Evolutionary conservation across 139 green algal genomes (phyloP), one percentile per base, ranked within the genome.

Genomic region (Chlorella sorokiniana): DNA sequence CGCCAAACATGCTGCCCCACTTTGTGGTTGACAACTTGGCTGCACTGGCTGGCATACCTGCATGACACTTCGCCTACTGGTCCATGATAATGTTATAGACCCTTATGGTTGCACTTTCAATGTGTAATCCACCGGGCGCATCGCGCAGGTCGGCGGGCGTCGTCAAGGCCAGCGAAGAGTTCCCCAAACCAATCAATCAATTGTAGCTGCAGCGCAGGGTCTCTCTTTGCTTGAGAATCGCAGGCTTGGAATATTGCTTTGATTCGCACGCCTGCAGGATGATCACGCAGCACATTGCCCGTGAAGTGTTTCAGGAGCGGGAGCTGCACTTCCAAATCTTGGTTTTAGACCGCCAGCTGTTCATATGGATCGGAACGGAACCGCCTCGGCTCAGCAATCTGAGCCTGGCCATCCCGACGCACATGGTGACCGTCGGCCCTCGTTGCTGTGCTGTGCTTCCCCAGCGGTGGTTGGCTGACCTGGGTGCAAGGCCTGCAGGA

Each of bases 1-100:
- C 25, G 27, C 41, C 69, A 14, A 9, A 0, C 4, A 40, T 41
- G 33, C 48, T 83, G 78, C 88, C 88, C 0, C 82, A 92, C 74
- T 79, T 78, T 35, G 84, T 92, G 10, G 64, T 90, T 31, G 35
- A 38, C 25, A 85, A 62, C 52, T 62, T 92, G 37, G 89, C 87
- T 0, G 23, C 72, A 14, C 67, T 92, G 70, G 84, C 85, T 16
- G 87, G 88, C 27, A 52, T 91, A 61, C 44, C 31, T 9, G 59
- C 25, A 23, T 44, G 38, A 27, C 40, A n/a, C n/a, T n/a, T n/a
- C n/a, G n/a, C n/a, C n/a, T n/a, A n/a, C n/a, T n/a, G n/a, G n/a
- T n/a, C n/a, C n/a, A n/a, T n/a, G n/a, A n/a, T n/a, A n/a, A n/a
- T n/a, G n/a, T n/a, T n/a, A n/a, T n/a, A n/a, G n/a, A n/a, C n/a